Evolutionary conservation across 2,329 filamentous ascomycete species (phyloP).

Genomic region (Hyphodiscus sp.): DNA sequence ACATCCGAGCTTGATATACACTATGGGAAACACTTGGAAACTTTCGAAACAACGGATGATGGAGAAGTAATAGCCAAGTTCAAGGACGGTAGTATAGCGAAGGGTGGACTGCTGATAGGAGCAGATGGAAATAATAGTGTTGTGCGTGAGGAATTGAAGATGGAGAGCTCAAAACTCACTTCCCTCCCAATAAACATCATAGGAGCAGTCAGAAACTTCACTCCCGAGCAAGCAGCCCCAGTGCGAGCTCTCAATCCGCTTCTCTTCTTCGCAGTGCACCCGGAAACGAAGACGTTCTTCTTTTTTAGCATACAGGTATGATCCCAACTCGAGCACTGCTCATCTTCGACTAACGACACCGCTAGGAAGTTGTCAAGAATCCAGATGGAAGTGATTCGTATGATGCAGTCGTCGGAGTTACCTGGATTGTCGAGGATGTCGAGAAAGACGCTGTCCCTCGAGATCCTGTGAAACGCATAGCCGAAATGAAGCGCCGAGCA

Average conservation of each 20-base stretch:
- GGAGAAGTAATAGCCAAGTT: conserved; percentile 27
- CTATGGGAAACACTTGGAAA: conserved; percentile 43
- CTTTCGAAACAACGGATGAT: conserved; percentile 15
- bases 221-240: conserved; percentile 32
- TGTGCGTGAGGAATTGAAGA: conserved; percentile 30
- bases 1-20: conserved; percentile 31
- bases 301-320: conserved; percentile 41
- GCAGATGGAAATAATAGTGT: conserved; percentile 34
- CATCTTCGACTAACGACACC: not conserved
- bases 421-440: conserved; percentile 35
- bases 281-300: conserved; percentile 42
- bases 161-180: conserved; percentile 30
- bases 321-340: not conserved
- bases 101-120: conserved; percentile 33
- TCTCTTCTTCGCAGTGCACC: conserved; percentile 48
- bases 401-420: conserved; percentile 40
- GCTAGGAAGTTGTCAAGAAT: conserved; percentile 32
- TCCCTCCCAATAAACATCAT: conserved; percentile 34
- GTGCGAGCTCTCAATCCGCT: conserved; percentile 45
- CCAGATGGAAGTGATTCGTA: conserved; percentile 33
- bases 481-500: conserved; percentile 34
- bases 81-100: conserved; percentile 28
- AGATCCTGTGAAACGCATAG: conserved; percentile 30
- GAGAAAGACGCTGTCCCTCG: conserved; percentile 30
- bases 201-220: conserved; percentile 34